Percentiles rank a stretch among this genome's conserved stretches.
phyloP scores from a whole-genome alignment of 805 yeast genomes.

The Myxozyma monticola region DNA sequence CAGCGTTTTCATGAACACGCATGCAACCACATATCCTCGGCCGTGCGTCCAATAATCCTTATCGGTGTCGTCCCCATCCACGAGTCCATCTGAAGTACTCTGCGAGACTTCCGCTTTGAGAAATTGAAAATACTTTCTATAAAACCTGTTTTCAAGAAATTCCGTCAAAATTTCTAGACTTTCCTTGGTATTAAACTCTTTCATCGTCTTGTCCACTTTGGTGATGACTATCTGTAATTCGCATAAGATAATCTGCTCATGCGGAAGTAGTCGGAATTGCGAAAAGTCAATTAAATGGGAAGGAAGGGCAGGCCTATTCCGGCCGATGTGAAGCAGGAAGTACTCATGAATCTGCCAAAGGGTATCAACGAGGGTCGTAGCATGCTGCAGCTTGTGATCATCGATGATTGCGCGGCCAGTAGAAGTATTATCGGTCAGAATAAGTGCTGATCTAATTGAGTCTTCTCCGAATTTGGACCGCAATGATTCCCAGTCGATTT shows the following conservation, averaged over 20 bases:
- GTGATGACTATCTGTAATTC: constrained; percentile 4
- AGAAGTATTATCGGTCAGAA: no score
- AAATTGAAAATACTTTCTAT: constrained; percentile 10
- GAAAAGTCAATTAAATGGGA: constrained; percentile 10
- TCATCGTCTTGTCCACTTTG: neutral
- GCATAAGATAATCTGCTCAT: constrained; percentile 7
- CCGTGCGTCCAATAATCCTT: no score
- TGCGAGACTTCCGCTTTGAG: neutral
- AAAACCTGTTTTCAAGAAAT: constrained; percentile 7
- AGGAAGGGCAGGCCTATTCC: neutral
- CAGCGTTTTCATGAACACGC: constrained; percentile 2
- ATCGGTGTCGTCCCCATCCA: no score
- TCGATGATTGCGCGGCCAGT: no score
- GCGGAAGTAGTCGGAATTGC: constrained; percentile 6
- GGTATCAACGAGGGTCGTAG: neutral
- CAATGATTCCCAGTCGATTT: no score
- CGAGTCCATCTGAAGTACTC: no score
- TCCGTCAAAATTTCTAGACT: neutral
- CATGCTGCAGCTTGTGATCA: no score
- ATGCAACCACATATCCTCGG: constrained; percentile 2
- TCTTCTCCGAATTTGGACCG: no score
- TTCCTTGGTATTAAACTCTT: neutral
- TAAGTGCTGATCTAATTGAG: no score
- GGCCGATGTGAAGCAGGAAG: constrained; percentile 1
- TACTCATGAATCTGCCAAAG: no score